Evolutionary conservation across 2,329 filamentous ascomycete genomes (phyloP), one percentile per base, ranked within the genome.

Genomic region (Ophiostoma ips): DNA sequence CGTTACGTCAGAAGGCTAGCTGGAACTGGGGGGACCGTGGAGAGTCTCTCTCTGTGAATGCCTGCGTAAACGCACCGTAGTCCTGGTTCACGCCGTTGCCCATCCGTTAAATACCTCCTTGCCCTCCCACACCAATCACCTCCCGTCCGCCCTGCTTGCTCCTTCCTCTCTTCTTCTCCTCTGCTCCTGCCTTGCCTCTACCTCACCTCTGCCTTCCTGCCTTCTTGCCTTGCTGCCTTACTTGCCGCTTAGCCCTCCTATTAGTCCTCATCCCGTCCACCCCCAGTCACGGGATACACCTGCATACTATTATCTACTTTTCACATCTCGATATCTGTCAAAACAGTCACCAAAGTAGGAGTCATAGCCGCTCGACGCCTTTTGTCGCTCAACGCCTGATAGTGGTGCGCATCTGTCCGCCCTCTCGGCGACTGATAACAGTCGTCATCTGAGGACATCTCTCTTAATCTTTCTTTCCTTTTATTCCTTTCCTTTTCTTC

Each of bases 11-110:
- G 36, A 11, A 38, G n/a, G n/a, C 24, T 28, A 28, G 24, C 31
- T 34, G 31, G 31, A 12, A 4, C 38, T 21, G 16, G 40, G 15
- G 8, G 24, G 40, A n/a, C n/a, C n/a, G n/a, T n/a, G n/a, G n/a
- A n/a, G n/a, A n/a, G n/a, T n/a, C n/a, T n/a, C n/a, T n/a, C n/a
- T 43, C 40, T 43, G 40, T 43, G 40, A 31, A 43, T 30, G 30
- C 24, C 40, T 43, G 30, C 40, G 40, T 43, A 43, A 28, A 43
- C 40, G 15, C 13, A 43, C 40, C 40, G 40, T 43, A 43, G 40
- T 41, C 40, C 9, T 30, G 12, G 24, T 43, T 43, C 40, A 43
- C 40, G 40, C 36, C n/a, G 5, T 2, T 2, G 19, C 40, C 30
- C 21, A 11, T 43, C 16, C 21, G 28, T 43, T 43, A 43, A 43